Base-by-base conservation (phyloP, 2,329 filamentous ascomycete genomes). In the Claviceps africana region DNA sequence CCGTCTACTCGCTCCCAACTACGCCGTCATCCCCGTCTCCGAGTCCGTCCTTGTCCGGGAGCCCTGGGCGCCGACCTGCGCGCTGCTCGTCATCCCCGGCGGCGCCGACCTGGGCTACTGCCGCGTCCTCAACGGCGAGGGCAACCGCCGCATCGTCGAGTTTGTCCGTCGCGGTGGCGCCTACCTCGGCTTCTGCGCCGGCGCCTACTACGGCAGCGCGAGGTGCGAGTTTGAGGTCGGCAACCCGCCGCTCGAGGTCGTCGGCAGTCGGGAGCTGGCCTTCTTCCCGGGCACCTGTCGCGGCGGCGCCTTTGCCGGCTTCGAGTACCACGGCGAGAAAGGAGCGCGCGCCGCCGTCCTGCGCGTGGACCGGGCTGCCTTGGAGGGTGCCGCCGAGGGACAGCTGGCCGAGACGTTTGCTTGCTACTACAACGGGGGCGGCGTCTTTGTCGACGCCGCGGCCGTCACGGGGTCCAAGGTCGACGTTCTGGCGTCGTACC, bases 81-180 rank as follows among this genome's bases (percentile, higher is more conserved):
- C 89, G 0, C 77, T 97, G 10, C 77, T 98, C 7, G 90, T 97
- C 2, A 81, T 98, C 50, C 93, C 93, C 1, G 93, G 93, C 22
- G 93, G 93, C 33, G 91, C 88, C n/a, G 93, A 98, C 64, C 75
- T 94, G 50, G 88, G 86, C 48, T 98, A 96, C 67, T 95, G 90
- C 67, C 82, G 86, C 30, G 82, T 81, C 2, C 77, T 98, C 56
- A 93, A 97, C 65, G 93, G 93, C 37, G 75, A 82, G 50, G 93
- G 91, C 1, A 98, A 97, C 66, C 78, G 85, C 37, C 78, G 80
- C 57, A 96, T 98, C 65, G 73, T 77, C 52, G 84, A 91, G 58
- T 98, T 86, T 62, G 88, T 98, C 48, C 85, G 88, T 54, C 77
- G 80, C 31, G 93, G 93, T 30, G 93, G 93, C 17, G 74, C 79